These are phyloP conservation scores for Xylaria cubensis DNA, from an alignment of 495 filamentous ascomycete species.

Conservation along the genomic window DNA sequence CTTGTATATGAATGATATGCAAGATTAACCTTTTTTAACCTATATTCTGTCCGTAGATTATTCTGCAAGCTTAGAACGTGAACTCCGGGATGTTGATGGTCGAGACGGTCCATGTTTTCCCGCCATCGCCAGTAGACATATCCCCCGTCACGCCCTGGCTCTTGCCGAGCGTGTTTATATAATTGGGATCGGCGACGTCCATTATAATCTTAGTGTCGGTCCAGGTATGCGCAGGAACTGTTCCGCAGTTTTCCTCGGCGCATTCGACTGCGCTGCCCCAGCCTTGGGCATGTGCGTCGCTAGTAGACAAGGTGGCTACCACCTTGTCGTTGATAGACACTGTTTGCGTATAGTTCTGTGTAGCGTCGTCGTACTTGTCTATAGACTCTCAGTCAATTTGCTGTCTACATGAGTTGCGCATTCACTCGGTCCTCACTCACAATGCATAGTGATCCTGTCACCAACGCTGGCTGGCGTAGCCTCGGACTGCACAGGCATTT, in stretches of 20 bases:
- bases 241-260: constrained; percentile 46
- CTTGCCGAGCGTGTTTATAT: constrained; percentile 43
- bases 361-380: constrained; percentile 49
- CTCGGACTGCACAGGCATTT: constrained; percentile 43
- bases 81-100: constrained; percentile 31
- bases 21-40: not conserved
- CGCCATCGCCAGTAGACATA: constrained; percentile 47
- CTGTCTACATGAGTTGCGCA: not conserved
- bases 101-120: constrained; percentile 51
- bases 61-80: not conserved
- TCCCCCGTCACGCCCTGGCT: constrained; percentile 43
- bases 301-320: constrained; percentile 42
- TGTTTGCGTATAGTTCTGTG: constrained; percentile 48
- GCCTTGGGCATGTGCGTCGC: constrained; percentile 33
- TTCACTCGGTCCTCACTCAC: constrained; percentile 16
- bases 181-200: constrained; percentile 46
- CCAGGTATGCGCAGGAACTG: constrained; percentile 46
- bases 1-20: not conserved
- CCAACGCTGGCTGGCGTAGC: constrained; percentile 31
- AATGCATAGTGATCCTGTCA: constrained; percentile 41
- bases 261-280: constrained; percentile 53
- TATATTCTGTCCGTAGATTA: not conserved
- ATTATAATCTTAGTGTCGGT: constrained; percentile 48
- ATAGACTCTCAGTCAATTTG: not conserved
- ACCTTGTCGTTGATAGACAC: constrained; percentile 42